phyloP scores from a whole-genome alignment of 2,329 filamentous ascomycete species.

The Alternaria ventricosa region DNA sequence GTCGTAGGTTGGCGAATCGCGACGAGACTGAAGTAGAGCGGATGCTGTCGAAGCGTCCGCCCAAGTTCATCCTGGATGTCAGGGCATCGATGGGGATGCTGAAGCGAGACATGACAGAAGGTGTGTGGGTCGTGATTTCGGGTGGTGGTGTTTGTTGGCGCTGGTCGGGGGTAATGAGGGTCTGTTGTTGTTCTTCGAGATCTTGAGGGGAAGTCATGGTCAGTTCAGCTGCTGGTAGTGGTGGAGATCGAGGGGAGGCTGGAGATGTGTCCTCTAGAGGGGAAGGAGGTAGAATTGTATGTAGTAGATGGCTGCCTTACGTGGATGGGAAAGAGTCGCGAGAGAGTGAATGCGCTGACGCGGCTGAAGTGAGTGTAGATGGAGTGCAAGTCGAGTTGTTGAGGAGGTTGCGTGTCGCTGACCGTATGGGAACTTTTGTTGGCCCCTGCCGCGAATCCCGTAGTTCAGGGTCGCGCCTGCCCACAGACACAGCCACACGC shows the following conservation, averaged over 20 bases:
- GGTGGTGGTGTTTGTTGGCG: slow-evolving; percentile 14
- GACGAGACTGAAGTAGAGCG: slow-evolving; percentile 78
- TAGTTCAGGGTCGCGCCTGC: slow-evolving; percentile 15
- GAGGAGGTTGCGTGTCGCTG: slow-evolving; percentile 9
- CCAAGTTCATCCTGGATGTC: slow-evolving; percentile 87
- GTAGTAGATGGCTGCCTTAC: slow-evolving; percentile 39
- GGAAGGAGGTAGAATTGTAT: slow-evolving; percentile 8
- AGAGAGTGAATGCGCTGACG: slow-evolving; percentile 29
- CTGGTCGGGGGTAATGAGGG: slow-evolving; percentile 27
- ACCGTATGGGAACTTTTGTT: slow-evolving; percentile 7
- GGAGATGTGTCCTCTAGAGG: slow-evolving; percentile 40
- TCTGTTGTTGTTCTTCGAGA: slow-evolving; percentile 37
- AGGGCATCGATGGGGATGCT: slow-evolving; percentile 91
- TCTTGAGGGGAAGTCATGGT: slow-evolving; percentile 39
- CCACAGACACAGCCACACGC: slow-evolving; percentile 16
- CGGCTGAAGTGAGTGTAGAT: slow-evolving; percentile 25
- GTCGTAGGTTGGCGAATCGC: slow-evolving; percentile 90
- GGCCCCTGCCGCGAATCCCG: slow-evolving; percentile 26
- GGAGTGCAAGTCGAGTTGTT: neutral
- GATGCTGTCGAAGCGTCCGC: slow-evolving; percentile 83
- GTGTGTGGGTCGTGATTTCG: slow-evolving; percentile 7
- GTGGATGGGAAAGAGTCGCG: slow-evolving; percentile 15
- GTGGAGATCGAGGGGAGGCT: slow-evolving; percentile 2
- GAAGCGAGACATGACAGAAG: slow-evolving; percentile 75
- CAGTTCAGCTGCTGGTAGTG: slow-evolving; percentile 33